These are phyloP conservation scores for Candida dubliniensis DNA, from an alignment of 1,139 yeast genomes.

Conservation along the genomic window DNA sequence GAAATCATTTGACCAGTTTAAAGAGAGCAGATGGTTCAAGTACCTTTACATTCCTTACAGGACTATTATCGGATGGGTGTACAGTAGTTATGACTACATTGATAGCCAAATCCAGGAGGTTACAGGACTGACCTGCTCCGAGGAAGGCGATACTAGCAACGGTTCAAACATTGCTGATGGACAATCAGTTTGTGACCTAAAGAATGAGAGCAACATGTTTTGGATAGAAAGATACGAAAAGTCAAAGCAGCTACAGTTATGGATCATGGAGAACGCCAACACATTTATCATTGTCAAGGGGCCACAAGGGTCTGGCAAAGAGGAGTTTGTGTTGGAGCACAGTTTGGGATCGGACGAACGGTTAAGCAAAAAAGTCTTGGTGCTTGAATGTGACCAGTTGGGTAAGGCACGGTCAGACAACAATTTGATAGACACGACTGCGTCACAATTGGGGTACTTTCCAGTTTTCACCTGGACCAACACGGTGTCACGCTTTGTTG, in stretches of 20 bases:
- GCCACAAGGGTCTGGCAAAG: slow-evolving; percentile 92
- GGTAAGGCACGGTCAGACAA: slow-evolving; percentile 75
- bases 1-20: slow-evolving; percentile 32
- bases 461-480: slow-evolving; percentile 95
- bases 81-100: slow-evolving; percentile 29
- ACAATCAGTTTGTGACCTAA: slow-evolving; percentile 8
- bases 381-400: slow-evolving; percentile 76
- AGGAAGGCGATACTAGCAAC: slow-evolving; percentile 6
- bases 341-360: slow-evolving; percentile 50
- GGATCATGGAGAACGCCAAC: slow-evolving; percentile 78
- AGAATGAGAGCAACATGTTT: slow-evolving; percentile 33
- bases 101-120: slow-evolving; percentile 23
- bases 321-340: slow-evolving; percentile 72
- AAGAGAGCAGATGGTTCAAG: slow-evolving; percentile 31
- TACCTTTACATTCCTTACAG: slow-evolving; percentile 29
- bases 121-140: slow-evolving; percentile 16
- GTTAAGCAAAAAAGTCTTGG: slow-evolving; percentile 56
- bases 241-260: slow-evolving; percentile 66
- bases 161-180: slow-evolving; percentile 6
- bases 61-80: slow-evolving; percentile 25
- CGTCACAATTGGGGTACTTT: slow-evolving; percentile 81
- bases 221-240: slow-evolving; percentile 75
- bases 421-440: slow-evolving; percentile 63
- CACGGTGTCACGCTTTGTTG: slow-evolving; percentile 74
- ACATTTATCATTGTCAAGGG: slow-evolving; percentile 89